phyloP scores from a whole-genome alignment of 306 rosid species.

The Dryas drummondii region DNA sequence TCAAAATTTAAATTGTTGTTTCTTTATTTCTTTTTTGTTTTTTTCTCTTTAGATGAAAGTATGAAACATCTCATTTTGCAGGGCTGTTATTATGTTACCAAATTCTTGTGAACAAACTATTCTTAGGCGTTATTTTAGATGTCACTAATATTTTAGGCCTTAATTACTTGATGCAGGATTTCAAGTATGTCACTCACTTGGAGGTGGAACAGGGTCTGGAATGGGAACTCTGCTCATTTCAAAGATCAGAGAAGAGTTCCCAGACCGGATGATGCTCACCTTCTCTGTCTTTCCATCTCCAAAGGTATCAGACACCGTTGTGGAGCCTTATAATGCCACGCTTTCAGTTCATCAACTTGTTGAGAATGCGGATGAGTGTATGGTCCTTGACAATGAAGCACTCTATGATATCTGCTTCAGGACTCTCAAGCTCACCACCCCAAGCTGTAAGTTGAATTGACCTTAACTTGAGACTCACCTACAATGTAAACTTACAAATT shows the following conservation, averaged over 20 bases:
- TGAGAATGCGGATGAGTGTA: constrained; percentile 72
- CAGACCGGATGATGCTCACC: constrained; percentile 72
- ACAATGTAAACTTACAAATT: no score
- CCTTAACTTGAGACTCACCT: no score
- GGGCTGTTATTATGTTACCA: background rate
- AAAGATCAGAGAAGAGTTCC: constrained; percentile 71
- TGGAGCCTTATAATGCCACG: constrained; percentile 79
- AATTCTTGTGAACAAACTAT: no score
- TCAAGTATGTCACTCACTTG: constrained; percentile 79
- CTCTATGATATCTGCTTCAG: constrained; percentile 54
- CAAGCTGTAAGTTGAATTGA: constrained; percentile 45
- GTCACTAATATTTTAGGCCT: background rate
- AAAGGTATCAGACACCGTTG: constrained; percentile 73
- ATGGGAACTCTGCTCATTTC: constrained; percentile 89
- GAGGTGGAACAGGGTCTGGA: constrained; percentile 92
- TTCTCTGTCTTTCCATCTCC: constrained; percentile 77
- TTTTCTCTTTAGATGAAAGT: background rate
- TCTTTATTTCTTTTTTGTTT: background rate
- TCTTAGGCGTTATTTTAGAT: background rate
- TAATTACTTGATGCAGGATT: constrained; percentile 42
- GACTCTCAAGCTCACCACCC: constrained; percentile 59
- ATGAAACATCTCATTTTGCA: background rate
- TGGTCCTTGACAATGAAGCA: constrained; percentile 65
- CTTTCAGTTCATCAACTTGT: constrained; percentile 79
- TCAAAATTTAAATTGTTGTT: no score